Evolutionary conservation across 2,329 filamentous ascomycete species (phyloP), one percentile per base, ranked within the genome.

Genomic region (Triangularia verruculosa): DNA sequence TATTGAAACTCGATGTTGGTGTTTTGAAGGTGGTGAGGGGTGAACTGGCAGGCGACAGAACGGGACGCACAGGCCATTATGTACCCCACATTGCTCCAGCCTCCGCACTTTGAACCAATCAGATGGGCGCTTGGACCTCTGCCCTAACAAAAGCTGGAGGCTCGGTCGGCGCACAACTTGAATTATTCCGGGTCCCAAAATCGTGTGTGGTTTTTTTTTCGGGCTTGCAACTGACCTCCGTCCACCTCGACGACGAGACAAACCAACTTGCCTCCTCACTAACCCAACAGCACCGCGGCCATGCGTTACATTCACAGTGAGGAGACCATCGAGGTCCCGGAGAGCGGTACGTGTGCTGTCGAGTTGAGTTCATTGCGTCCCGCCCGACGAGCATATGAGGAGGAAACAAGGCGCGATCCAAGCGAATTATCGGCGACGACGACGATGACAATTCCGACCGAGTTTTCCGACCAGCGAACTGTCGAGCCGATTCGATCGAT

Each of bases 301-400:
- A 98, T 98, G 95, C 96, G 91, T 87, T 98, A 97, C 92, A 97
- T 99, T 86, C 93, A 97, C 88, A 96, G 92, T 79, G 87, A 94
- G 85, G 94, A 99, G 89, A 86, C 87, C 83, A 87, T 99, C 84
- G 87, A 89, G 78, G 92, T 99, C 83, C 95, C 96, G 78, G 92
- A 97, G 82, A 92, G 93, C 86, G 93, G 93, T 97, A 89, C 84
- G 92, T 91, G 74, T 47, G 39, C n/a, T 47, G 39, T 47, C 59
- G 61, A 65, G 64, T 68, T 59, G 34, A 27, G 52, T 47, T 17
- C 12, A 70, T 67, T 64, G 52, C 65, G 63, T 61, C 66, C 43
- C 54, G 51, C 24, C 53, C 51, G 58, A 43, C 55, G 58, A 58
- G 39, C 25, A 34, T 13, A 34, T 13, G 22, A 24, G 57, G 43